A percentile compares a stretch with the other conserved stretches of the same genome.
Conservation (phyloP, 768 basidiomycete species). For the Termitomyces sp. region DNA sequence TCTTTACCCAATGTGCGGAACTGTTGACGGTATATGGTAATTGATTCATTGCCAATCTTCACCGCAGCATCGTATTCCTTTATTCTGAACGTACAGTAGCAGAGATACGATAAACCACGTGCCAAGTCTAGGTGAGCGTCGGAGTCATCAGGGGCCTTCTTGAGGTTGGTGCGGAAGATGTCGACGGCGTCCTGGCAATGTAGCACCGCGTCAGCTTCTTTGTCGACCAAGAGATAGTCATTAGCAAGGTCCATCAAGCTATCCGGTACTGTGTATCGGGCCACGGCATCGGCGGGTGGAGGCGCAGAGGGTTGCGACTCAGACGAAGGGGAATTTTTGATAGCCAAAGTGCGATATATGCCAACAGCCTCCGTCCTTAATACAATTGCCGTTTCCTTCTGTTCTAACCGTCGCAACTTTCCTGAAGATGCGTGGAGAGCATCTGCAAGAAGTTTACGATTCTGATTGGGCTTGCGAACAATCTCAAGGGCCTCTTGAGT, state of each 20-base stretch:
- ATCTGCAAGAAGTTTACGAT: constrained; percentile 7
- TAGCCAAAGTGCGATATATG: constrained; percentile 5
- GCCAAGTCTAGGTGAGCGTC: neutral
- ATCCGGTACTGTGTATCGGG: neutral
- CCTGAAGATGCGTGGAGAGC: constrained; percentile 3
- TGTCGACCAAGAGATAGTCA: neutral
- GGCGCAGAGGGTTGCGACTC: neutral
- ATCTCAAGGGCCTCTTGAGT: constrained; percentile 6
- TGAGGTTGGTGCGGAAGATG: constrained; percentile 2
- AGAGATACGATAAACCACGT: constrained; percentile 3
- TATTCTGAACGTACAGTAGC: constrained; percentile 1
- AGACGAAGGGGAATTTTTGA: neutral
- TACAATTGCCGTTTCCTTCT: constrained; percentile 4
- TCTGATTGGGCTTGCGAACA: constrained; percentile 3
- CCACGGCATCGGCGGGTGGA: neutral
- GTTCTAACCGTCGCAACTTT: constrained; percentile 1
- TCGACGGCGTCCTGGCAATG: constrained; percentile 9
- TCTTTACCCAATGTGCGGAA: neutral
- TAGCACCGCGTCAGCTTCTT: constrained; percentile 5
- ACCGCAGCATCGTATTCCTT: constrained; percentile 1
- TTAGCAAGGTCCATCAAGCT: constrained; percentile 6
- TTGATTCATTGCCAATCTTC: constrained; percentile 1
- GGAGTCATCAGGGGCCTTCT: neutral
- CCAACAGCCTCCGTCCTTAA: constrained; percentile 8
- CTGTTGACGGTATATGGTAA: neutral